Evolutionary conservation across 441 rosid genomes (phyloP), one percentile per base, ranked within the genome.

Genomic region (Adansonia gregorii): DNA sequence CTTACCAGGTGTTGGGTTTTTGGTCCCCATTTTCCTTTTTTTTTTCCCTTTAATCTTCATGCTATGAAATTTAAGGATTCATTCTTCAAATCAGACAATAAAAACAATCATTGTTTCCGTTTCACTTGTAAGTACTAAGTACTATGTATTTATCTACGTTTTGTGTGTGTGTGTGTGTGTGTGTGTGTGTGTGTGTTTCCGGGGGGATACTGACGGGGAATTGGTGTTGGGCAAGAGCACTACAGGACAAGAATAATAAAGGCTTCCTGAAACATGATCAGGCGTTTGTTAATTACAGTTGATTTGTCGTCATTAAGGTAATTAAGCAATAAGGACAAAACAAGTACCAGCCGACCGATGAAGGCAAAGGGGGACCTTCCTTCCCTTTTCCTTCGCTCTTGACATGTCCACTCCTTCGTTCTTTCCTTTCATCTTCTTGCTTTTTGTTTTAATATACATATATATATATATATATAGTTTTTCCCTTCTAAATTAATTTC

Each of bases 1-100:
- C 81, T 45, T 73, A 71, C 46, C 81, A 72, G 83, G 84, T 77
- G 4, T 20, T 43, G 24, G 19, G 7, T 64, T 41, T 64, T 19
- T 56, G 8, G 20, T 52, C 11, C 11, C 35, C 54, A 22, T 27
- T 60, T 20, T 41, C 19, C 15, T 1, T 61, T 17, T 41, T 45
- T 17, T 15, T 48, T 48, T 12, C 3, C 24, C 15, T 4, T 15
- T 17, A 7, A 17, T 65, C 3, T 22, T 61, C 67, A 11, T 24
- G 19, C 45, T 14, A 27, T 27, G 45, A 27, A 35, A 19, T 63
- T 63, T 63, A 35, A 15, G 15, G 10, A 12, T 6, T 12, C 19
- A 14, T 61, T 61, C 65, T 60, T 60, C 39, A 22, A 60, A 27
- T 63, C 45, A 31, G 15, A 31, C 67, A 31, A 31, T 7, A 6